Percentiles rank a stretch among this genome's conserved stretches.
These are phyloP conservation scores for Silybum marianum DNA, from an alignment of 129 eudicot genomes.

Conservation along the genomic window DNA sequence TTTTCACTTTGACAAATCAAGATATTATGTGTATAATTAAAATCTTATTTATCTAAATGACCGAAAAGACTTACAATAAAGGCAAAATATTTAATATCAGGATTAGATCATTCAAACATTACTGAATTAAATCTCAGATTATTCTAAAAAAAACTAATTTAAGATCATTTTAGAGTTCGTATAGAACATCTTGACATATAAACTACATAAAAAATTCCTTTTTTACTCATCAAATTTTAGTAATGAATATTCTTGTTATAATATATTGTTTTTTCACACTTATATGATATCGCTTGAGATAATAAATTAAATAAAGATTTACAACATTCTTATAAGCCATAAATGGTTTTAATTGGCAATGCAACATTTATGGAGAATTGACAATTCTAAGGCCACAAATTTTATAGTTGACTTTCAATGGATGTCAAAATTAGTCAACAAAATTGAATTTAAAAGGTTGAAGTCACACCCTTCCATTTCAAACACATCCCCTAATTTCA, in stretches of 20 bases:
- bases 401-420: slow-evolving; percentile 15
- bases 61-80: too few species aligned
- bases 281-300: not conserved
- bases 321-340: slow-evolving; percentile 2
- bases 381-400: slow-evolving; percentile 21
- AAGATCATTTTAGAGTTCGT: too few species aligned
- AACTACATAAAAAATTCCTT: not conserved
- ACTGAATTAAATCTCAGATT: too few species aligned
- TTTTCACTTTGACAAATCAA: too few species aligned
- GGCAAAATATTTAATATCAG: too few species aligned
- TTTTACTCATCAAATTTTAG: not conserved
- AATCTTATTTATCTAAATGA: too few species aligned
- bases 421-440: slow-evolving; percentile 17
- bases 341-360: not conserved
- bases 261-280: not conserved
- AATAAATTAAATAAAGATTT: not conserved
- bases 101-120: too few species aligned
- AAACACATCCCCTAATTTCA: not conserved
- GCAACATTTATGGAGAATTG: slow-evolving; percentile 16
- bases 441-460: slow-evolving; percentile 14
- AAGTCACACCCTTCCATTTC: not conserved
- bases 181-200: too few species aligned
- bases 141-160: too few species aligned
- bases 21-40: too few species aligned
- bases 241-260: too few species aligned